phyloP scores from a whole-genome alignment of 1,284 basidiomycete genomes.

The Entoloma clypeatum region DNA sequence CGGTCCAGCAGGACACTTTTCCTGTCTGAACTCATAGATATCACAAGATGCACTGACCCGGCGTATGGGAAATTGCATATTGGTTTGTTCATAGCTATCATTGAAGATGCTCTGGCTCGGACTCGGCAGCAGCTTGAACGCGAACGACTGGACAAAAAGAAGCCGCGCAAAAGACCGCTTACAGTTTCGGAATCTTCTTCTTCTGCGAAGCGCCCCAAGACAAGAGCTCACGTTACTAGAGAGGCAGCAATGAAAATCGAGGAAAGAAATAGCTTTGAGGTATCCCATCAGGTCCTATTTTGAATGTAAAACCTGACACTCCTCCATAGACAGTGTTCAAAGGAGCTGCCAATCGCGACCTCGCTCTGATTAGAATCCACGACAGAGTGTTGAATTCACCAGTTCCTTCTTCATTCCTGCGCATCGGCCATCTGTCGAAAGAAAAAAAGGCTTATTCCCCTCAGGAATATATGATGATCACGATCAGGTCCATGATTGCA shows the following conservation, averaged over 20 bases:
- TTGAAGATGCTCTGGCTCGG: constrained; percentile 17
- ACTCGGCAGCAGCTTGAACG: constrained; percentile 1
- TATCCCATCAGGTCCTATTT: too few species aligned
- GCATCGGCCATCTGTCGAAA: too few species aligned
- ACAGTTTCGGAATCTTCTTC: background rate
- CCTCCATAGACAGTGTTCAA: too few species aligned
- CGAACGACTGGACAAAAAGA: background rate
- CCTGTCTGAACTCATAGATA: constrained; percentile 18
- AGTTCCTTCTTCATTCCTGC: too few species aligned
- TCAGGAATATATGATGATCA: constrained; percentile 15
- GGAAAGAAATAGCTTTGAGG: too few species aligned
- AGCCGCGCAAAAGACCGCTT: background rate
- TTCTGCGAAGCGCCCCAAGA: background rate
- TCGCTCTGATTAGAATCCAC: too few species aligned
- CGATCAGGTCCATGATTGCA: constrained; percentile 10
- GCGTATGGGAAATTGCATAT: constrained; percentile 19
- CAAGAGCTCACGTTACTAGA: background rate
- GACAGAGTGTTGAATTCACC: too few species aligned
- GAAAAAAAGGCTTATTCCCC: constrained; percentile 6
- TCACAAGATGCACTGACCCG: constrained; percentile 9
- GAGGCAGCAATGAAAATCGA: background rate
- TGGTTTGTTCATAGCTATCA: constrained; percentile 17
- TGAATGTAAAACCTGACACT: too few species aligned
- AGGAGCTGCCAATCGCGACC: too few species aligned
- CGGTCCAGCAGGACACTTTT: constrained; percentile 20